Conservation (phyloP, 2,329 filamentous ascomycete genomes). For the Orbilia blumenaviensis region DNA sequence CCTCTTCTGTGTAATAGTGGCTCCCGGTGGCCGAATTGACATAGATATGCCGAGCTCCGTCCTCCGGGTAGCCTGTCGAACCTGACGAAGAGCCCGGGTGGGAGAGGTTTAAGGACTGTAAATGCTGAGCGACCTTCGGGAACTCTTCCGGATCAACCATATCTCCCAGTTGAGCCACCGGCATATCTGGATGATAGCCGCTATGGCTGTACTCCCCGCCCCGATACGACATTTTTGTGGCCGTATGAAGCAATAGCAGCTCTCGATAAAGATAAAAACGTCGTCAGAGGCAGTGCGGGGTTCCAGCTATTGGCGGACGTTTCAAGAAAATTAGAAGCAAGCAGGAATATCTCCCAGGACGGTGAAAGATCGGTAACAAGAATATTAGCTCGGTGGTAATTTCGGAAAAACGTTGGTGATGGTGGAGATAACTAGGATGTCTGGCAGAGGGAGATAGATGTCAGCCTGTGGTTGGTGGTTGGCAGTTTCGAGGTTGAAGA, state of each 20-base stretch:
- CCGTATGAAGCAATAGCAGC: neutral
- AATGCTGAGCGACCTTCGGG: conserved; percentile 43
- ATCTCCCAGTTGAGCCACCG: conserved; percentile 40
- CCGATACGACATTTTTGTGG: conserved; percentile 48
- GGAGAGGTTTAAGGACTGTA: conserved; percentile 30
- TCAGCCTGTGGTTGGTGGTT: conserved; percentile 7
- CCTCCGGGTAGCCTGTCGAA: conserved; percentile 41
- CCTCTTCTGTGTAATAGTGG: conserved; percentile 40
- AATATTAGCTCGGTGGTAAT: neutral
- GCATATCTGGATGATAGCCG: conserved; percentile 48
- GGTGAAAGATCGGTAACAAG: neutral
- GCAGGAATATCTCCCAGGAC: neutral
- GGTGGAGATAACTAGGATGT: neutral
- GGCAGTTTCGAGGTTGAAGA: conserved; percentile 13
- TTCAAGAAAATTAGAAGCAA: neutral
- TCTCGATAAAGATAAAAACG: neutral
- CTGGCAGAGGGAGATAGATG: neutral
- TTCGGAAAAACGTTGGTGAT: neutral
- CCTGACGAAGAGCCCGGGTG: conserved; percentile 20
- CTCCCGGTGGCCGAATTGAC: conserved; percentile 17
- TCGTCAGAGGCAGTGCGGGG: conserved; percentile 23
- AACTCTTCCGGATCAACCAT: conserved; percentile 51
- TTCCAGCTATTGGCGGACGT: neutral
- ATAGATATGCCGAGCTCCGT: conserved; percentile 40
- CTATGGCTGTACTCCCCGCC: conserved; percentile 51